Evolutionary conservation across 805 yeast genomes (phyloP).

Genomic region (Candida silvicultrix): DNA sequence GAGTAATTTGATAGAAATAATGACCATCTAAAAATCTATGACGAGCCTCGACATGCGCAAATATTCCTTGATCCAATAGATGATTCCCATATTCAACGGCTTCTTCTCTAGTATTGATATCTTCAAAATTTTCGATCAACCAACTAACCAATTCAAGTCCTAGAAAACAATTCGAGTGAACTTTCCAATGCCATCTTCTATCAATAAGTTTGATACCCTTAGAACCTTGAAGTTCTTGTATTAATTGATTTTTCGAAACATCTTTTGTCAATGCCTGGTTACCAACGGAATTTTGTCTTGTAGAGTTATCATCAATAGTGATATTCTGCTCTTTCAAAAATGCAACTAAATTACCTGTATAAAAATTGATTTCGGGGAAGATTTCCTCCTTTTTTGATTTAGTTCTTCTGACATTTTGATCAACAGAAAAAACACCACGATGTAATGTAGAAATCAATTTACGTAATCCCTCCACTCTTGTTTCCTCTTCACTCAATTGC

Average conservation of each 20-base stretch:
- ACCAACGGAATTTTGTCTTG: background rate
- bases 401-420: constrained; percentile 30
- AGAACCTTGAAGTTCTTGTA: constrained; percentile 59
- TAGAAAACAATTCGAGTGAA: constrained; percentile 69
- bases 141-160: constrained; percentile 86
- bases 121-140: constrained; percentile 73
- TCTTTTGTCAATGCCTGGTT: constrained; percentile 37
- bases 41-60: constrained; percentile 75
- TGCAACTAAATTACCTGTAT: constrained; percentile 76
- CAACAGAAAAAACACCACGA: constrained; percentile 43
- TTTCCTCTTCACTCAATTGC: constrained; percentile 71
- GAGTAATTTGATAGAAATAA: constrained; percentile 71
- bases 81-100: constrained; percentile 77
- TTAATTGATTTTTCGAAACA: constrained; percentile 46
- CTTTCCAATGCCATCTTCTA: constrained; percentile 86
- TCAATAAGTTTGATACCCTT: constrained; percentile 65
- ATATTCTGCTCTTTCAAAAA: constrained; percentile 44
- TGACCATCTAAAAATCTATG: constrained; percentile 91
- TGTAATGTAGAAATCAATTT: constrained; percentile 59
- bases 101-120: constrained; percentile 74
- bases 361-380: constrained; percentile 73
- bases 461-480: constrained; percentile 86
- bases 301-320: constrained; percentile 25
- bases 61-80: constrained; percentile 64
- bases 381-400: constrained; percentile 38